A percentile compares a stretch with the other conserved stretches of the same genome.
These are phyloP conservation scores for Fusarium brevicatenulatum DNA, from an alignment of 2,329 filamentous ascomycete genomes.

Conservation along the genomic window DNA sequence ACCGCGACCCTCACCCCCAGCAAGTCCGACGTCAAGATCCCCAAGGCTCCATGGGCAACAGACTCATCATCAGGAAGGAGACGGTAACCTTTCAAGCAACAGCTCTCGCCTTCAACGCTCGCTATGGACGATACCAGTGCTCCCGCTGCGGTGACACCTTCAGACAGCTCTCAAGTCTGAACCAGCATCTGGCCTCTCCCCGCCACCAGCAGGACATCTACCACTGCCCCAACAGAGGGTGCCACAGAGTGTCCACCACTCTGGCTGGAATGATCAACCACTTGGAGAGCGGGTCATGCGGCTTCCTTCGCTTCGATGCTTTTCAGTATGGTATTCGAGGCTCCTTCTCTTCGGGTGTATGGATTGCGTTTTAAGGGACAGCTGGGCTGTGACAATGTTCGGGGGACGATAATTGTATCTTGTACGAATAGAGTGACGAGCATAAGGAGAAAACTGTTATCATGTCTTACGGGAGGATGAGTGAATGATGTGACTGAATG, in stretches of 20 bases:
- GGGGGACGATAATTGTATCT: not conserved
- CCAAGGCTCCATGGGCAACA: constrained; percentile 60
- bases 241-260: constrained; percentile 51
- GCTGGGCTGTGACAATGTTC: too few relatives aligned
- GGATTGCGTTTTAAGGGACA: constrained; percentile 13
- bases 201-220: constrained; percentile 52
- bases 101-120: constrained; percentile 53
- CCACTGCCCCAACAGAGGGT: constrained; percentile 52
- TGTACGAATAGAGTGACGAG: not conserved
- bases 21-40: constrained; percentile 59
- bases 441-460: not conserved
- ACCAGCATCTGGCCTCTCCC: constrained; percentile 65
- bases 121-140: constrained; percentile 43
- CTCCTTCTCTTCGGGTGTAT: constrained; percentile 19
- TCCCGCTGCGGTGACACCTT: constrained; percentile 61
- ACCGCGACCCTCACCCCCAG: constrained; percentile 59
- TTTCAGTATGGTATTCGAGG: constrained; percentile 48
- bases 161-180: constrained; percentile 48
- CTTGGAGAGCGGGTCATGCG: constrained; percentile 56
- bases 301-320: constrained; percentile 51
- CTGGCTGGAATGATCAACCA: constrained; percentile 55
- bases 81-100: constrained; percentile 52
- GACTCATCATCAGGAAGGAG: constrained; percentile 58
- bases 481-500: too few relatives aligned
- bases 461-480: too few relatives aligned